Evolutionary conservation across 306 rosid species (phyloP), one percentile per base, ranked within the genome.

Genomic region (Vicia villosa): DNA sequence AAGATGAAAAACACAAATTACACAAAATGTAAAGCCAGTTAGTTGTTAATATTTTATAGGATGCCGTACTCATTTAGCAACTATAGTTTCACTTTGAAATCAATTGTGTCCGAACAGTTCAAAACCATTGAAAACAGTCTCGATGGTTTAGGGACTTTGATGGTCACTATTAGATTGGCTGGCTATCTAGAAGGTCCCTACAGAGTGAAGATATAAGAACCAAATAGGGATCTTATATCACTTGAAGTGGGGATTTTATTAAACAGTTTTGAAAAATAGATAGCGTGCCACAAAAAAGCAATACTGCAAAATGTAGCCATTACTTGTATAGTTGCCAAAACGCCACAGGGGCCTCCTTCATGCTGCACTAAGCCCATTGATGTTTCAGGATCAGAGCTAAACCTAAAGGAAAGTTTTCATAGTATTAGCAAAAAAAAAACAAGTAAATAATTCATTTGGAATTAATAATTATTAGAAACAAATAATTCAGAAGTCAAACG

Each of bases 341-440:
- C 97, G 49, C 97, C 99, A 84, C 99, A 94, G 64, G 99, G 99
- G 72, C 99, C 97, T 58, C 99, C 99, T 94, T 94, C 97, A 85
- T 91, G 95, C 87, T 94, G 99, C 88, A 94, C 99, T 64, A 94
- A 84, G 65, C 99, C 99, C 88, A 91, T 94, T 54, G 88, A 84
- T 70, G 99, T 94, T 83, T 76, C 82, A 58, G 77, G 80, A 78
- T 82, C 86, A 74, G 83, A 77, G 81, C 86, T 83, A 86, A 89
- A 91, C 85, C 97, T 91, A 70, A 49, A 77, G 59, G 52, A 80
- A 72, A 74, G 78, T 74, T 57, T 70, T 59, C 58, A 76, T n/a
- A 26, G 61, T 42, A 80, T 81, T 72, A 84, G 82, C 80, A 30
- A 3, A 78, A 70, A 56, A 43, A 51, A 56, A 75, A 74, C 43